Base-by-base conservation (phyloP, 805 yeast species). In the Candida sithepensis region DNA sequence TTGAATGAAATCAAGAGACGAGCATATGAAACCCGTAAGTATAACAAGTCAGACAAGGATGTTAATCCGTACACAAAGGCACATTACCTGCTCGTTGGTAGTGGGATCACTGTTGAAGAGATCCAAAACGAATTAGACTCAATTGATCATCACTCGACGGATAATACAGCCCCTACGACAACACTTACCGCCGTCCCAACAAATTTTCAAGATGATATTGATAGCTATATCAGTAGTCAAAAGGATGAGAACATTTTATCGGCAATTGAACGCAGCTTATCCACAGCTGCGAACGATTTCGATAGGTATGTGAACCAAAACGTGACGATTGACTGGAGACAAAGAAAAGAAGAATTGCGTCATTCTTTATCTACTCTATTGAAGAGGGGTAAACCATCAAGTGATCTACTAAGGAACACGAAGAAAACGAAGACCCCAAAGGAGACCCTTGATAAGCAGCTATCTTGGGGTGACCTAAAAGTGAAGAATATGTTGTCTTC, bases 1-100 rank as follows among this genome's bases (percentile, higher is more conserved):
- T 74, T 90, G 47, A 77, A 76, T 50, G 97, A 91, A 69, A 79
- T 92, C 61, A 82, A 81, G 56, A 78, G 81, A 56, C 79, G 84
- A 51, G 83, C 92, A 0, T 72, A 71, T 45, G 77, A 73, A 41
- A 69, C 84, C 57, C 72, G 89, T 46, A 75, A 73, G 47, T 59
- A 53, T 50, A 64, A 64, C 42, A 63, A 64, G 34, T 59, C 61
- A 18, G 75, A 72, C 33, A 58, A 63, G 13, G 70, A 70, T 39
- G 55, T 58, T 9, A 65, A 69, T 39, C 73, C 72, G 4, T 75
- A 69, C 58, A 84, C 89, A 2, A 84, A 82, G 58, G 94, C 88
- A 2, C 98, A 94, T 61, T 94, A 94, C 64, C 70, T 94, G 36
- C 71, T 92, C 39, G 96, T 97, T 5, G 87, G 91, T 1, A 85